Evolutionary conservation across 768 basidiomycete species (phyloP), one percentile per base, ranked within the genome.

Genomic region (Tubosaeta sp.): DNA sequence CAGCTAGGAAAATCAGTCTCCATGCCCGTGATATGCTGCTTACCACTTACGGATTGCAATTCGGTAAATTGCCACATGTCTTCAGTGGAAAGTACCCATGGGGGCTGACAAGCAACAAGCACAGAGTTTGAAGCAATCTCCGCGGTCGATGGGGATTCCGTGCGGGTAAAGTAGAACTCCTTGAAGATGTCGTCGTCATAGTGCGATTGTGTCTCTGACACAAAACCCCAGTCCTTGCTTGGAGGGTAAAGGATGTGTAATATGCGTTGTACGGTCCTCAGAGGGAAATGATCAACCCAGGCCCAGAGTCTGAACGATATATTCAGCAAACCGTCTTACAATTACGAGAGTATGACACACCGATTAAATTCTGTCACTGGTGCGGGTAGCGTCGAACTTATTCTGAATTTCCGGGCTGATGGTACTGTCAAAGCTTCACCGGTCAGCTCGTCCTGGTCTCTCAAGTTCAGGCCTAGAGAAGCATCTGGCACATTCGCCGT

Each of bases 71-170:
- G 76, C 57, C 72, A 68, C 54, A 84, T 69, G 59, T 82, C 80
- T 53, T 74, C 71, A n/a, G 63, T 59, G 11, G 78, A 78, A 36
- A 84, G 73, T 21, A 82, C 69, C 77, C 79, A 83, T 6, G 81
- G 80, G 3, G 82, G 78, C 60, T 83, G 82, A 55, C 79, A 78
- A n/a, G 76, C 81, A 36, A 84, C 62, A 4, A 81, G 62, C 18
- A 83, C 67, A 39, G 74, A 71, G 29, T 63, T 65, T 25, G 54
- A 66, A 39, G 62, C 60, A 27, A 67, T 64, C 25, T 60, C 57
- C 31, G 65, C 55, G 11, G 63, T 66, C 3, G 60, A 51, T 4
- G 59, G 44, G 19, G 53, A 49, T 3, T 53, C 51, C 19, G 48
- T 53, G 10, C 60, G 57, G 8, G 71, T 65, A 74, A 80, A 81